phyloP scores from a whole-genome alignment of 1,284 basidiomycete genomes.

The Ganoderma sinense region DNA sequence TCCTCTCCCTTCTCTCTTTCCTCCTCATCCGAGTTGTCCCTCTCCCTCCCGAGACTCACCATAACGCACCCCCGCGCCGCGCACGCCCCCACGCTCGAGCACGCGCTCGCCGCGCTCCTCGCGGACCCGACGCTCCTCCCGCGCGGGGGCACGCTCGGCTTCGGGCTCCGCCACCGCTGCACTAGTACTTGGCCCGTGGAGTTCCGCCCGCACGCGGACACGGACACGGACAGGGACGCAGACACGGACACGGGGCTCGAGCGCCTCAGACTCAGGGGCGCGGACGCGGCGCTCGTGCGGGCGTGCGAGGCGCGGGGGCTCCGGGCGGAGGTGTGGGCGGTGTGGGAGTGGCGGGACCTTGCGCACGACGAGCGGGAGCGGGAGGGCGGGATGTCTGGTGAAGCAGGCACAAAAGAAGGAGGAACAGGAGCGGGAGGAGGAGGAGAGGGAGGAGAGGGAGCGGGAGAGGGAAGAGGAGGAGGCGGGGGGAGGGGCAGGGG shows the following conservation, averaged over 20 bases:
- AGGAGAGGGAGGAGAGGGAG: neutral
- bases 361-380: neutral
- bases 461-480: too few relatives aligned
- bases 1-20: too few relatives aligned
- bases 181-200: too few relatives aligned
- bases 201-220: conserved; percentile 9
- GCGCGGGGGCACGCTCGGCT: conserved; percentile 43
- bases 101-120: conserved; percentile 33
- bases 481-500: neutral
- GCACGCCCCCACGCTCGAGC: conserved; percentile 14
- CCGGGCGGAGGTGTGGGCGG: conserved; percentile 16
- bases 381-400: too few relatives aligned
- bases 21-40: too few relatives aligned
- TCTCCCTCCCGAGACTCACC: neutral
- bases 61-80: conserved; percentile 16
- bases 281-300: conserved; percentile 28
- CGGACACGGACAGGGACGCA: too few relatives aligned
- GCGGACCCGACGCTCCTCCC: conserved; percentile 40
- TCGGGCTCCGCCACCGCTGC: conserved; percentile 46
- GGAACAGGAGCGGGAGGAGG: neutral
- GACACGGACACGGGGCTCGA: too few relatives aligned
- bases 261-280: conserved; percentile 34
- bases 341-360: conserved; percentile 21
- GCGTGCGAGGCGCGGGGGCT: conserved; percentile 25
- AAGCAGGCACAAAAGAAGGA: too few relatives aligned